These are phyloP conservation scores for Parastagonospora avenae DNA, from an alignment of 2,329 filamentous ascomycete genomes.

Conservation along the genomic window DNA sequence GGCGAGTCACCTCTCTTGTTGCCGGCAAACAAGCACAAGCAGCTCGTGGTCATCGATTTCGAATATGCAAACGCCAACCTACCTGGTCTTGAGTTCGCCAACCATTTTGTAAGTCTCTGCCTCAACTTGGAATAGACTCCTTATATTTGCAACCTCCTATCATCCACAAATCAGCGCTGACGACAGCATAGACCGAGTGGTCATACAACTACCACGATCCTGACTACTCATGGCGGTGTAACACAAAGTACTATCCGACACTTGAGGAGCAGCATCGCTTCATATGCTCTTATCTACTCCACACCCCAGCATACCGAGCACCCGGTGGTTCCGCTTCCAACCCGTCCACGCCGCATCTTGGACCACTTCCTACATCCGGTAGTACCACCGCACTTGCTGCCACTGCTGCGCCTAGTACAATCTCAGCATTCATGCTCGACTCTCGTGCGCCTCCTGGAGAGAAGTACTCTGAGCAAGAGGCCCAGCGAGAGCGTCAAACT, in stretches of 20 bases:
- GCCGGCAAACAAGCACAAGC: constrained; percentile 92
- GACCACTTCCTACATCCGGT: constrained; percentile 36
- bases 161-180: background rate
- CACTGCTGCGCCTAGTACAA: constrained; percentile 42
- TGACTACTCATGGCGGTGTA: constrained; percentile 68
- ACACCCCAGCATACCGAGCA: constrained; percentile 70
- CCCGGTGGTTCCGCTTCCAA: constrained; percentile 58
- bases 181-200: constrained; percentile 73
- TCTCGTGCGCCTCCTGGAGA: constrained; percentile 44
- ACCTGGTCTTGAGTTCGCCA: constrained; percentile 88
- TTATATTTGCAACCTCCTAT: background rate
- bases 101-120: constrained; percentile 75
- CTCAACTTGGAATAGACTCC: background rate
- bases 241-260: constrained; percentile 73
- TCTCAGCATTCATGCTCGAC: constrained; percentile 79
- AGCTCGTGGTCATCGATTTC: constrained; percentile 96
- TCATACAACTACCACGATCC: constrained; percentile 94
- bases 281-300: constrained; percentile 82
- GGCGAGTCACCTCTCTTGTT: constrained; percentile 83
- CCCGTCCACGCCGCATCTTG: constrained; percentile 42
- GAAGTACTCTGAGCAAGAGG: constrained; percentile 46
- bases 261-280: constrained; percentile 83
- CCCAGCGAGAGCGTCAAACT: constrained; percentile 62
- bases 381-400: constrained; percentile 41
- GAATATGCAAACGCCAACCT: constrained; percentile 93